A percentile compares a stretch with the other conserved stretches of the same genome.
Evolutionary conservation across 352 stramenopile genomes (phyloP).

Genomic region (Pythium sp.): DNA sequence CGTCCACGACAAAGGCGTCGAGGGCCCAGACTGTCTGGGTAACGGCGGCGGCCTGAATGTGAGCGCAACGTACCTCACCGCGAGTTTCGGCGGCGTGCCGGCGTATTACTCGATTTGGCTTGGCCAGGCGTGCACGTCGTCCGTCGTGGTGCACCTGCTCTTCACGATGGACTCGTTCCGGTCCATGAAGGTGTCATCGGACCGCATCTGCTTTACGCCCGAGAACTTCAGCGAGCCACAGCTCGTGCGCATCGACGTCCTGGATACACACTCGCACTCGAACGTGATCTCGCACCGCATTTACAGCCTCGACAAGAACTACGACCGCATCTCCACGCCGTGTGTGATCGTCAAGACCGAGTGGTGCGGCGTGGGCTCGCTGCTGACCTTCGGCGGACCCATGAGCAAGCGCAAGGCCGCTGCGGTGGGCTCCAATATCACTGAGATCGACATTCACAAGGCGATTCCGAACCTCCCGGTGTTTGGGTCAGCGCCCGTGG

Average conservation of each 20-base stretch:
- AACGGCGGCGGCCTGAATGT: slow-evolving; percentile 20
- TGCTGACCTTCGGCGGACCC: slow-evolving; percentile 48
- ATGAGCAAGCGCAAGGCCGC: slow-evolving; percentile 45
- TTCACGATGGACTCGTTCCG: slow-evolving; percentile 40
- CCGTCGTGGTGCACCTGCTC: slow-evolving; percentile 69
- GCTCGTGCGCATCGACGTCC: slow-evolving; percentile 56
- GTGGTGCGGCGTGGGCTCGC: slow-evolving; percentile 27
- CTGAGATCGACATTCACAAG: slow-evolving; percentile 31
- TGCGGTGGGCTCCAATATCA: slow-evolving; percentile 25
- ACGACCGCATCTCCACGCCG: slow-evolving; percentile 46
- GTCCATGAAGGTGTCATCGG: slow-evolving; percentile 51
- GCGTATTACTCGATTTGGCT: slow-evolving; percentile 63
- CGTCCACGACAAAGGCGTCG: not conserved
- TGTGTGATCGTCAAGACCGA: slow-evolving; percentile 51
- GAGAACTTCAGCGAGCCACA: slow-evolving; percentile 54
- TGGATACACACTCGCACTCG: slow-evolving; percentile 42
- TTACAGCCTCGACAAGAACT: slow-evolving; percentile 67
- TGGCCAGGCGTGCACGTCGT: slow-evolving; percentile 49
- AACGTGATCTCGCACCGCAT: slow-evolving; percentile 57
- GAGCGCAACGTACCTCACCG: slow-evolving; percentile 48
- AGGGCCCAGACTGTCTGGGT: slow-evolving; percentile 4
- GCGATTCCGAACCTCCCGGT: slow-evolving; percentile 8
- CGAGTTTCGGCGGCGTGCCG: slow-evolving; percentile 53
- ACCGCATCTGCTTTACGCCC: slow-evolving; percentile 72
- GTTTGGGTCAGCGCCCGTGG: not conserved